Percentiles rank a stretch among this genome's conserved stretches.
Conservation (phyloP, 108 stramenopile species). For the Nitzschia sp. region DNA sequence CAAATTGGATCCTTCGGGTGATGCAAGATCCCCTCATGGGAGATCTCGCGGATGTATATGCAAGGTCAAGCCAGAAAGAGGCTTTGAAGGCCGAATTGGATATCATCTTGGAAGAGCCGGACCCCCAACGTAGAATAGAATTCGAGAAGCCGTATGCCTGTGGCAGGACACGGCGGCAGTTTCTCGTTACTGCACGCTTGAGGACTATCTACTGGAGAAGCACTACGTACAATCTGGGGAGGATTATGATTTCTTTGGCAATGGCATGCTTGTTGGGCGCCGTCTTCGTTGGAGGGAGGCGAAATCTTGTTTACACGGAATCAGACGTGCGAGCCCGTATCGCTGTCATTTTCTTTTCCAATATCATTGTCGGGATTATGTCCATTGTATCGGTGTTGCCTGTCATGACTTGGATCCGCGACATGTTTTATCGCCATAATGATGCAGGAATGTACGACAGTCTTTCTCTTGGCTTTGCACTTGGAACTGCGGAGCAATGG, state of each 20-base stretch:
- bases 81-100: constrained; percentile 1
- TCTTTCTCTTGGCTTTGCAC: constrained; percentile 43
- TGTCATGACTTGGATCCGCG: constrained; percentile 59
- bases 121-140: constrained; percentile 27
- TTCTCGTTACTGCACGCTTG: constrained; percentile 16
- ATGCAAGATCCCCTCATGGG: constrained; percentile 20
- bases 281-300: constrained; percentile 37
- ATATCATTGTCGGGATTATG: constrained; percentile 54
- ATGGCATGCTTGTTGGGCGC: constrained; percentile 58
- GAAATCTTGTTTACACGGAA: constrained; percentile 21
- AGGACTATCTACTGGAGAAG: constrained; percentile 62
- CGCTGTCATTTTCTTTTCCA: constrained; percentile 39
- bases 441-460: constrained; percentile 61
- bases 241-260: constrained; percentile 44
- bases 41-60: constrained; percentile 46
- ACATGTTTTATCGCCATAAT: constrained; percentile 61
- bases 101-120: constrained; percentile 10
- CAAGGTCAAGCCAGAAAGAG: constrained; percentile 2
- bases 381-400: constrained; percentile 48
- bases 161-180: constrained; percentile 24
- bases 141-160: constrained; percentile 34
- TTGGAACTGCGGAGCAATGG: constrained; percentile 50
- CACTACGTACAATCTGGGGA: constrained; percentile 62
- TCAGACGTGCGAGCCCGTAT: constrained; percentile 31
- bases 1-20: constrained; percentile 59